phyloP scores from a whole-genome alignment of 331 rosid genomes.

The Prunus yedoensis region DNA sequence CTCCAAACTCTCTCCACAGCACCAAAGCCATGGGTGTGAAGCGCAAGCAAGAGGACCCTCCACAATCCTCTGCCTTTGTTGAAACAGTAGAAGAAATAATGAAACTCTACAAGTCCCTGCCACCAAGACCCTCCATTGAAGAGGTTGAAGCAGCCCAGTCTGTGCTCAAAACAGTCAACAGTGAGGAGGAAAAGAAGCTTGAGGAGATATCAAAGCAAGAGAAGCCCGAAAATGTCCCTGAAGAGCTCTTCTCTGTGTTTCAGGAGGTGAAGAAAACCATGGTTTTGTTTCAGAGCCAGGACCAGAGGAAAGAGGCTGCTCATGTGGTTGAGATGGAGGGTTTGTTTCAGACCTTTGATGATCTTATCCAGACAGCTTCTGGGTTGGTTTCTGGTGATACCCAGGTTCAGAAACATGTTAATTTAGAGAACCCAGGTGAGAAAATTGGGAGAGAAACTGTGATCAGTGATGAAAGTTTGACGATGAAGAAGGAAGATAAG shows the following conservation, averaged over 20 bases:
- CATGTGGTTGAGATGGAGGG: slow-evolving; percentile 57
- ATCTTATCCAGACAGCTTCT: slow-evolving; percentile 77
- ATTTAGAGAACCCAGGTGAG: slow-evolving; percentile 28
- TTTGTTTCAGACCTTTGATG: slow-evolving; percentile 59
- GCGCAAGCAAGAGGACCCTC: slow-evolving; percentile 27
- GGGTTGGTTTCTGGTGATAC: slow-evolving; percentile 58
- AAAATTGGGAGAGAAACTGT: slow-evolving; percentile 23
- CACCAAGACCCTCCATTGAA: slow-evolving; percentile 73
- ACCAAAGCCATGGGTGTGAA: slow-evolving; percentile 44
- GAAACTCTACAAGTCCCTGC: slow-evolving; percentile 59
- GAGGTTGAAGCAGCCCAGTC: slow-evolving; percentile 77
- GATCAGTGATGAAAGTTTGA: slow-evolving; percentile 39
- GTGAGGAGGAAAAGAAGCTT: slow-evolving; percentile 60
- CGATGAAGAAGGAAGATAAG: slow-evolving; percentile 30
- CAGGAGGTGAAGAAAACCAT: slow-evolving; percentile 55
- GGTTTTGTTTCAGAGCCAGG: slow-evolving; percentile 55
- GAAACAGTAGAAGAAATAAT: slow-evolving; percentile 65
- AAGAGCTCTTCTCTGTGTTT: slow-evolving; percentile 58
- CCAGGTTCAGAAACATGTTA: slow-evolving; percentile 15
- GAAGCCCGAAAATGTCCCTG: slow-evolving; percentile 44
- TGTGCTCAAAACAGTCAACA: slow-evolving; percentile 52
- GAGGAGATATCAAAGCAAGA: slow-evolving; percentile 49
- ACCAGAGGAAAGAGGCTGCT: slow-evolving; percentile 64
- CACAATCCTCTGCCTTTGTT: slow-evolving; percentile 37
- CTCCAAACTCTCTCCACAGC: neutral